Percentiles rank a stretch among this genome's conserved stretches.
Evolutionary conservation across 306 rosid species (phyloP).

Genomic region (Citrullus mucosospermus): DNA sequence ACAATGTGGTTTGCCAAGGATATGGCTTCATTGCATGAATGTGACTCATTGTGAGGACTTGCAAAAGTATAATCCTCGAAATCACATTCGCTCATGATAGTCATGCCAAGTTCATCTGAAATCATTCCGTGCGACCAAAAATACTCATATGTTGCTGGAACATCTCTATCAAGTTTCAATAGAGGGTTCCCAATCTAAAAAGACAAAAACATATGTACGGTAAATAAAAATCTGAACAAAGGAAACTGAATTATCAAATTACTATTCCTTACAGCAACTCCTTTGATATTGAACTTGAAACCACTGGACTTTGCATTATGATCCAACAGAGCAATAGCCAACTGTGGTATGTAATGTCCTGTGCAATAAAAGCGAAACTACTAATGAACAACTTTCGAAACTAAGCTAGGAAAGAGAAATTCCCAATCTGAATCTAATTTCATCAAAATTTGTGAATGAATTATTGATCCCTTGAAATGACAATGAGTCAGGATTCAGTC

Average conservation of each 20-base stretch:
- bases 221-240: not conserved
- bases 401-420: not conserved
- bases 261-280: constrained; percentile 63
- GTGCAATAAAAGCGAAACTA: not conserved
- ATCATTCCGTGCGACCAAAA: constrained; percentile 97
- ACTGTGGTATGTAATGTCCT: constrained; percentile 95
- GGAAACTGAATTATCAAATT: not conserved
- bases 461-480: not conserved
- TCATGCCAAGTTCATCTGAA: constrained; percentile 69
- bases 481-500: not conserved
- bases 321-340: constrained; percentile 58
- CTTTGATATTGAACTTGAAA: constrained; percentile 82
- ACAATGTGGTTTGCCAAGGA: constrained; percentile 37
- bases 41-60: constrained; percentile 39
- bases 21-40: constrained; percentile 42
- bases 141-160: constrained; percentile 60
- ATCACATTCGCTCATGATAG: constrained; percentile 53
- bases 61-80: constrained; percentile 40
- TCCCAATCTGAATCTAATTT: not conserved
- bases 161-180: constrained; percentile 54
- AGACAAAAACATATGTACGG: not conserved
- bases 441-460: not conserved
- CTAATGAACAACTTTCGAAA: not conserved
- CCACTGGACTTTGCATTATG: constrained; percentile 47
- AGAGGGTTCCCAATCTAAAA: constrained; percentile 85